phyloP scores from a whole-genome alignment of 148 eudicot species.

The Persicaria tinctoria region DNA sequence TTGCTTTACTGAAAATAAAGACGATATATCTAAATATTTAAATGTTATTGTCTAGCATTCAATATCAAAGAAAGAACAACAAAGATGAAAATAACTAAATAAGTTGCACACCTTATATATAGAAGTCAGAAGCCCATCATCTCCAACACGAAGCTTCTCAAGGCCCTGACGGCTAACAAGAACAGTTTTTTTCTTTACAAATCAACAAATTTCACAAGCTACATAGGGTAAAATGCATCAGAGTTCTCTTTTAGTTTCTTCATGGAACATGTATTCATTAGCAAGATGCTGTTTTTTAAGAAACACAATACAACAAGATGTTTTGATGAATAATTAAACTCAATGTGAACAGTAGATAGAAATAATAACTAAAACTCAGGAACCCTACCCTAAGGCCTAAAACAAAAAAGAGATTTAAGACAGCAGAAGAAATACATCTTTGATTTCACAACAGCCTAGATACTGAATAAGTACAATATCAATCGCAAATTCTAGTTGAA shows the following conservation, averaged over 20 bases:
- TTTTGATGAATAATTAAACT: not conserved
- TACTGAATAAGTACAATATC: not conserved
- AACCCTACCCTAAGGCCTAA: too few relatives aligned
- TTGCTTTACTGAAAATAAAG: too few relatives aligned
- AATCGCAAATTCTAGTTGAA: not conserved
- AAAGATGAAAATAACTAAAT: too few relatives aligned
- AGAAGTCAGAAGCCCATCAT: constrained; percentile 55
- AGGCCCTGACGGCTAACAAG: constrained; percentile 73
- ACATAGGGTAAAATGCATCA: not conserved
- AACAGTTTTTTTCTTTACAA: constrained; percentile 15
- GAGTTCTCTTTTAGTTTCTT: not conserved
- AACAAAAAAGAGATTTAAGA: too few relatives aligned
- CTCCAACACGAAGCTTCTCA: constrained; percentile 52
- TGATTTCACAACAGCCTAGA: not conserved
- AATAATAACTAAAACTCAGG: too few relatives aligned
- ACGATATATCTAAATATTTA: too few relatives aligned
- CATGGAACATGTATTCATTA: not conserved
- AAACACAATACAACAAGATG: not conserved
- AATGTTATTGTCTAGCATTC: too few relatives aligned
- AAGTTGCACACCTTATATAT: constrained; percentile 62
- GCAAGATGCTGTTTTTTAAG: not conserved
- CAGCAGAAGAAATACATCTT: not conserved
- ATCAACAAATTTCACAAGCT: not conserved
- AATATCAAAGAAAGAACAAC: too few relatives aligned
- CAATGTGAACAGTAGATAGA: too few relatives aligned